Evolutionary conservation across 306 rosid genomes (phyloP).

Genomic region (Luffa acutangula): DNA sequence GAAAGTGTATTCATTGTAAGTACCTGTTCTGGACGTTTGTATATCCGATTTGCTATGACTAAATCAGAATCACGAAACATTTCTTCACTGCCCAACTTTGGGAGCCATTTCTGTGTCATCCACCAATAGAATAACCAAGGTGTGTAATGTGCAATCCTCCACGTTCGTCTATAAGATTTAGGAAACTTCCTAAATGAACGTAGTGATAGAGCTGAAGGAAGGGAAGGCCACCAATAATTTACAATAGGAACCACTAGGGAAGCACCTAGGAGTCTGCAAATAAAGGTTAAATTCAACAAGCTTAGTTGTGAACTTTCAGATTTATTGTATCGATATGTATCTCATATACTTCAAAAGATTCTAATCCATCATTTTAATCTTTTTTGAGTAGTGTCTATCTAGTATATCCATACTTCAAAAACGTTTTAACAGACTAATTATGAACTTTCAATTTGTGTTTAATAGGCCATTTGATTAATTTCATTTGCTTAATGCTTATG

Average conservation of each 20-base stretch:
- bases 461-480: no score
- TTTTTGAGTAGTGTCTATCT: no score
- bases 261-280: slow-evolving; percentile 63
- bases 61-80: slow-evolving; percentile 26
- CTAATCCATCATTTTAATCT: no score
- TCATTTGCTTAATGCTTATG: no score
- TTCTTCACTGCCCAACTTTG: slow-evolving; percentile 9
- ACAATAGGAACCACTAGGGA: slow-evolving; percentile 61
- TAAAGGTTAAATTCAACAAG: not conserved
- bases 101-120: slow-evolving; percentile 71
- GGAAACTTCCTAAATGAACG: slow-evolving; percentile 24
- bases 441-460: no score
- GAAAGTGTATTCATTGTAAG: not conserved
- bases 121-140: slow-evolving; percentile 80
- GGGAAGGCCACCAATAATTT: slow-evolving; percentile 57
- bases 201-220: slow-evolving; percentile 30
- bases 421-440: no score
- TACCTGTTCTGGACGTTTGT: slow-evolving; percentile 38
- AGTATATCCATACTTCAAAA: no score
- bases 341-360: no score
- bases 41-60: slow-evolving; percentile 16
- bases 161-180: slow-evolving; percentile 24
- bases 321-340: no score
- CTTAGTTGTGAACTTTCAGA: no score
- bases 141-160: slow-evolving; percentile 42